Percentiles rank a stretch among this genome's conserved stretches.
phyloP scores from a whole-genome alignment of 1,284 basidiomycete genomes.

The Schizophyllum amplum region DNA sequence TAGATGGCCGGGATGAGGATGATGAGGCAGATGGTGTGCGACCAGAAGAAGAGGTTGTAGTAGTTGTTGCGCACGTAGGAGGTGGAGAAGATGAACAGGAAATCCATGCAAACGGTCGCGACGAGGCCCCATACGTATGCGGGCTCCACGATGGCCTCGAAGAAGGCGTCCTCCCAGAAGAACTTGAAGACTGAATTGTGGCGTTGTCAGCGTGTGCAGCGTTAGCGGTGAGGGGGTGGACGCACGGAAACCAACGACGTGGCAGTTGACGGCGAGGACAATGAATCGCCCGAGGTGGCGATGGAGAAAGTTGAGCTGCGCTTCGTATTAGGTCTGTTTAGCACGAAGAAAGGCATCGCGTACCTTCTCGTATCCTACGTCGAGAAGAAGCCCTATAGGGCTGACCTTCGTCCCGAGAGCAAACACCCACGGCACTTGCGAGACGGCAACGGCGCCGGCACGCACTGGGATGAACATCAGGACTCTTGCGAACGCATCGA shows the following conservation, averaged over 20 bases:
- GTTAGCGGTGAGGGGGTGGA: neutral
- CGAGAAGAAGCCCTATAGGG: constrained; percentile 51
- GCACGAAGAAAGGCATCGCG: no score
- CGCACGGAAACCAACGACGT: constrained; percentile 41
- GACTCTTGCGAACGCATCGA: neutral
- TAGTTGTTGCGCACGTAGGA: constrained; percentile 37
- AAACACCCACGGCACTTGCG: constrained; percentile 68
- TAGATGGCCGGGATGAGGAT: constrained; percentile 42
- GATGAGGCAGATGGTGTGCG: constrained; percentile 38
- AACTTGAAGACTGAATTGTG: constrained; percentile 23
- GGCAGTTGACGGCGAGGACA: constrained; percentile 60
- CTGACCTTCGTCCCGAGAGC: constrained; percentile 72
- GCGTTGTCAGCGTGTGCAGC: neutral
- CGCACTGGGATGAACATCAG: constrained; percentile 17
- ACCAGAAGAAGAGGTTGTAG: constrained; percentile 48
- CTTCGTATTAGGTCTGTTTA: constrained; percentile 27
- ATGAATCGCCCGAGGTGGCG: constrained; percentile 61
- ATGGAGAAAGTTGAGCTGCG: constrained; percentile 72
- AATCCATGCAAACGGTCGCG: constrained; percentile 40
- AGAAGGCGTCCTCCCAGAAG: constrained; percentile 37
- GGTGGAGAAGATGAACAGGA: constrained; percentile 45
- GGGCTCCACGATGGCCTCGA: constrained; percentile 23
- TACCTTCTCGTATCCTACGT: constrained; percentile 70
- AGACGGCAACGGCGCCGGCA: constrained; percentile 54
- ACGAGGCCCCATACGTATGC: constrained; percentile 41